Percentiles rank a stretch among this genome's conserved stretches.
These are phyloP conservation scores for Saxophila tyrrhenica DNA, from an alignment of 495 filamentous ascomycete species.

Conservation along the genomic window DNA sequence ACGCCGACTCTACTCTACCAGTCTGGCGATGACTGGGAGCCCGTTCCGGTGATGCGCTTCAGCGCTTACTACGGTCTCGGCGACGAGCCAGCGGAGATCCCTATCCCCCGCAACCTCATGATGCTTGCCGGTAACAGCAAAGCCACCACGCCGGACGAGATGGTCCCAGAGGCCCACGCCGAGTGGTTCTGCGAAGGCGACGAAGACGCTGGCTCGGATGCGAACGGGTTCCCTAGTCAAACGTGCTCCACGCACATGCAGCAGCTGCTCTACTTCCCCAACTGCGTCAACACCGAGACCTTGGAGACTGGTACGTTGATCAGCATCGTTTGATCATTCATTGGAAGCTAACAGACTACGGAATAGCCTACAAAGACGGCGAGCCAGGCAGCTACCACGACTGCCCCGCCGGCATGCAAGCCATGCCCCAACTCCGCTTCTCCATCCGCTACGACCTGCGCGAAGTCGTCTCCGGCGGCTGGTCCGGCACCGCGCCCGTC, in stretches of 20 bases:
- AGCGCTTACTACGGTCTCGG: slow-evolving; percentile 4
- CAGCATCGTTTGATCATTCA: too few species aligned
- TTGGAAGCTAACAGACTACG: not conserved
- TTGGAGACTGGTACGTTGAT: not conserved
- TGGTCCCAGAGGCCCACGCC: slow-evolving; percentile 7
- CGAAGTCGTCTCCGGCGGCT: slow-evolving; percentile 20
- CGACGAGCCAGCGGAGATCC: slow-evolving; percentile 7
- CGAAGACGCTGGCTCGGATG: not conserved
- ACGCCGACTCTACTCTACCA: slow-evolving; percentile 22
- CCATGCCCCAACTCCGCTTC: slow-evolving; percentile 27
- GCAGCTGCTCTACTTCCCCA: slow-evolving; percentile 35
- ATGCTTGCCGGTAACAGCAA: slow-evolving; percentile 18
- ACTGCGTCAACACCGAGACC: slow-evolving; percentile 24
- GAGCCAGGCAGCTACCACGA: slow-evolving; percentile 9
- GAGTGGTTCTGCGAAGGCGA: slow-evolving; percentile 24
- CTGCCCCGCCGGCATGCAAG: slow-evolving; percentile 21
- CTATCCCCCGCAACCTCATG: slow-evolving; percentile 23
- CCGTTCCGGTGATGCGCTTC: slow-evolving; percentile 19
- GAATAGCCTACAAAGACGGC: slow-evolving; percentile 18
- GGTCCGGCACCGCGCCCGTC: slow-evolving; percentile 23
- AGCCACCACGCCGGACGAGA: slow-evolving; percentile 13
- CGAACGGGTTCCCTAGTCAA: slow-evolving; percentile 24
- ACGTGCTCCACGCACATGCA: slow-evolving; percentile 45
- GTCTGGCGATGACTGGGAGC: slow-evolving; percentile 10
- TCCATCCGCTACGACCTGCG: slow-evolving; percentile 26